phyloP scores from a whole-genome alignment of 1,139 yeast species.

The Ogataea hybrid region DNA sequence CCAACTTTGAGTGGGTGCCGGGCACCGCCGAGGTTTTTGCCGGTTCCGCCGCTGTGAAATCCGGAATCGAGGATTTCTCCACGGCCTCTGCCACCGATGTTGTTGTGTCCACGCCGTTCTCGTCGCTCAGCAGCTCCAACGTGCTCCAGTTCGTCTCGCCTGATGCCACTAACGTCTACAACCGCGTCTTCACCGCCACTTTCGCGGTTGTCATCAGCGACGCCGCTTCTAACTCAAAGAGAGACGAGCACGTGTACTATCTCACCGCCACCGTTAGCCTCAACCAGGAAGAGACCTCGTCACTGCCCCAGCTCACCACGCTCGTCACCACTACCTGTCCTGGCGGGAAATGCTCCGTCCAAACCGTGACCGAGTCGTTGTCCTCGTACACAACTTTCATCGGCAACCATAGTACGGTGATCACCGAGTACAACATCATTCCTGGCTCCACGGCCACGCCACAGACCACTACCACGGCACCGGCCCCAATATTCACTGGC shows the following conservation, averaged over 20 bases:
- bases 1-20: conserved; percentile 20
- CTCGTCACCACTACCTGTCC: conserved; percentile 18
- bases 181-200: conserved; percentile 17
- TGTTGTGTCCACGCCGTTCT: conserved; percentile 6
- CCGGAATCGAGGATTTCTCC: conserved; percentile 14
- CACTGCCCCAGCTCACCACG: conserved; percentile 18
- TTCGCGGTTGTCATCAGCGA: conserved; percentile 18
- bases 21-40: conserved; percentile 11
- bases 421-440: conserved; percentile 20
- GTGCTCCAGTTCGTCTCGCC: conserved; percentile 16
- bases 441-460: conserved; percentile 10
- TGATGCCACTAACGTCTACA: conserved; percentile 4
- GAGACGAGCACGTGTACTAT: conserved; percentile 19
- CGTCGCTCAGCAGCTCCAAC: conserved; percentile 6
- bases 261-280: conserved; percentile 22
- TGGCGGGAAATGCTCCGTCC: conserved; percentile 12
- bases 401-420: conserved; percentile 23
- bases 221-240: conserved; percentile 11
- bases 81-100: conserved; percentile 13
- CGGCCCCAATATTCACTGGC: not conserved
- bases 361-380: conserved; percentile 14
- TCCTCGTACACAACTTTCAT: conserved; percentile 20
- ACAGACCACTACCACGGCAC: not conserved
- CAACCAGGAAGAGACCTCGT: conserved; percentile 2
- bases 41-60: conserved; percentile 6